These are phyloP conservation scores for Rossbeevera mucosa DNA, from an alignment of 768 basidiomycete genomes.

Conservation along the genomic window DNA sequence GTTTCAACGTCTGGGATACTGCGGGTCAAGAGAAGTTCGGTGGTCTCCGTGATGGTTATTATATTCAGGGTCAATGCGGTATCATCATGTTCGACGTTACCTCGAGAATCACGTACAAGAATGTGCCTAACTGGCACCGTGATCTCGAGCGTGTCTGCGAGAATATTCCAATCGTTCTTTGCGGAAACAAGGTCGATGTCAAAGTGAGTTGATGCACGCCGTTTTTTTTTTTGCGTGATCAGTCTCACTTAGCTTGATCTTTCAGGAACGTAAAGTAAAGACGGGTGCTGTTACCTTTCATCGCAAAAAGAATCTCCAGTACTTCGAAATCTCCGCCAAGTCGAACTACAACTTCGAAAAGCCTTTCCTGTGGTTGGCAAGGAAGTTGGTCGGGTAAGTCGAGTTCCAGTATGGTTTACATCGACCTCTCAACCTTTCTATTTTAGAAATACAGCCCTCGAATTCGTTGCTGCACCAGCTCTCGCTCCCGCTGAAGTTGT, in stretches of 20 bases:
- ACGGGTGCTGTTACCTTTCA: slow-evolving; percentile 98
- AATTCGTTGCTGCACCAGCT: slow-evolving; percentile 96
- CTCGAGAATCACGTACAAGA: slow-evolving; percentile 99
- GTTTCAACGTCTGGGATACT: slow-evolving; percentile 99
- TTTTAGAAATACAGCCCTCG: slow-evolving; percentile 75
- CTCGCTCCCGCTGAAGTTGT: slow-evolving; percentile 90
- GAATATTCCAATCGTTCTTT: slow-evolving; percentile 98
- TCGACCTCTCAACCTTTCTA: not conserved
- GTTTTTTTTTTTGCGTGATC: not conserved
- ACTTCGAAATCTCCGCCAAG: slow-evolving; percentile 99
- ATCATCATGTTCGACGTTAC: slow-evolving; percentile 99
- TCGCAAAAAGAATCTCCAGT: slow-evolving; percentile 99
- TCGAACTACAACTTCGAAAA: slow-evolving; percentile 99
- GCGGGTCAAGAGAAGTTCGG: slow-evolving; percentile 99
- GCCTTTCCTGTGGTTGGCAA: slow-evolving; percentile 98
- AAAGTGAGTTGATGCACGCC: slow-evolving; percentile 58
- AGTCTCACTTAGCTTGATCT: slow-evolving; percentile 5
- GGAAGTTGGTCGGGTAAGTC: slow-evolving; percentile 93
- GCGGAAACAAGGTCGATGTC: slow-evolving; percentile 99
- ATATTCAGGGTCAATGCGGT: slow-evolving; percentile 97
- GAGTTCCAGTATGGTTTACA: not conserved
- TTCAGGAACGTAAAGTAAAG: slow-evolving; percentile 98
- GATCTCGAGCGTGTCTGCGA: slow-evolving; percentile 99
- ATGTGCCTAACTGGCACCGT: slow-evolving; percentile 99
- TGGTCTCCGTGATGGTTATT: slow-evolving; percentile 94